Percentiles rank a stretch among this genome's conserved stretches.
These are phyloP conservation scores for Penicillium verrucosum DNA, from an alignment of 2,329 filamentous ascomycete species.

Conservation along the genomic window DNA sequence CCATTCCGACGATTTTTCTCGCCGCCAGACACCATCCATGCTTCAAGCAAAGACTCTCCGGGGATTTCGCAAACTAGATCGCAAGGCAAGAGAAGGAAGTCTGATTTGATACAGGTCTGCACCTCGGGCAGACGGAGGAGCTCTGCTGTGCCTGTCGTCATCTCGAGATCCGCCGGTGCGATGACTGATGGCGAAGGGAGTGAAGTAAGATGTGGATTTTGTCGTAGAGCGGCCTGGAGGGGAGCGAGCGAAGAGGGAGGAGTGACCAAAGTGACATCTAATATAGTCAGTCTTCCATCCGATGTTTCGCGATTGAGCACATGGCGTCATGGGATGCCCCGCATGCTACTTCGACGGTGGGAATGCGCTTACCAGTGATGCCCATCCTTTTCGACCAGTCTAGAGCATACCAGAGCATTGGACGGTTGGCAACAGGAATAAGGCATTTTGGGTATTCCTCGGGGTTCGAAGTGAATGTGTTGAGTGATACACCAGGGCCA, in stretches of 20 bases:
- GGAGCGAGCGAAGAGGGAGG: slow-evolving; percentile 44
- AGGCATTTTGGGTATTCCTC: slow-evolving; percentile 42
- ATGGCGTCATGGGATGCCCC: slow-evolving; percentile 1
- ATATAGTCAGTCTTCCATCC: slow-evolving; percentile 5
- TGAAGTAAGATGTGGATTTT: slow-evolving; percentile 51
- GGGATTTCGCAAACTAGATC: slow-evolving; percentile 89
- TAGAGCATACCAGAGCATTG: slow-evolving; percentile 50
- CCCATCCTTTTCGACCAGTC: slow-evolving; percentile 51
- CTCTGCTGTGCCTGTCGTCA: slow-evolving; percentile 85
- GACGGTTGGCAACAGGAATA: slow-evolving; percentile 49
- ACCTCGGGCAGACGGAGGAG: slow-evolving; percentile 82
- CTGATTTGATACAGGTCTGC: slow-evolving; percentile 69
- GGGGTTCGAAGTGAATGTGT: slow-evolving; percentile 50
- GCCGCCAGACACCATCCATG: slow-evolving; percentile 78
- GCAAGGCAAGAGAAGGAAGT: slow-evolving; percentile 89
- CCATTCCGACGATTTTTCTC: slow-evolving; percentile 68
- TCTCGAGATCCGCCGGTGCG: slow-evolving; percentile 70
- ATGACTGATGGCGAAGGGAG: slow-evolving; percentile 63
- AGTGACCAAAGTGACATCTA: slow-evolving; percentile 50
- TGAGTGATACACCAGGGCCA: slow-evolving; percentile 47
- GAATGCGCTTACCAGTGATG: slow-evolving; percentile 42
- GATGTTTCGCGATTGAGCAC: neutral
- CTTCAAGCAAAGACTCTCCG: slow-evolving; percentile 76
- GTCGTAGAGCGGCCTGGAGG: slow-evolving; percentile 47
- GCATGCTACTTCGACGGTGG: neutral